A percentile compares a stretch with the other conserved stretches of the same genome.
Conservation (phyloP, 2,329 filamentous ascomycete genomes). For the Septoria linicola region DNA sequence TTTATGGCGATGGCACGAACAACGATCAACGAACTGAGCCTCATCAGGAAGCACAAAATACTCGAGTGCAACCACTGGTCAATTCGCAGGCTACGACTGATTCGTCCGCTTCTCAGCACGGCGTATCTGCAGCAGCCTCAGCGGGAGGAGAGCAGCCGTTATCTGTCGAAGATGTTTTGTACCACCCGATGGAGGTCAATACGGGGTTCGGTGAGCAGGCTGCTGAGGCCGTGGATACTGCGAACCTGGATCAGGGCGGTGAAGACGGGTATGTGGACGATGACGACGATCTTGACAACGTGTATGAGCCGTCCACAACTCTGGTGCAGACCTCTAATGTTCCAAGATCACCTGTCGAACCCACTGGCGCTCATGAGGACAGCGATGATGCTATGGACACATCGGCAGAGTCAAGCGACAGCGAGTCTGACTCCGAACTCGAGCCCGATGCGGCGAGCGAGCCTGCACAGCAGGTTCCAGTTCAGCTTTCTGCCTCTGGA, state of each 20-base stretch:
- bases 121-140: neutral
- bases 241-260: too few species aligned
- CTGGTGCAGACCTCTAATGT: neutral
- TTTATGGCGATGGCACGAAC: slow-evolving; percentile 12
- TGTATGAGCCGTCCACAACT: slow-evolving; percentile 9
- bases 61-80: neutral
- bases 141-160: neutral
- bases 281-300: slow-evolving; percentile 15
- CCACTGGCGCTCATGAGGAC: slow-evolving; percentile 14
- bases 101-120: neutral
- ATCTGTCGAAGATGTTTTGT: slow-evolving; percentile 14
- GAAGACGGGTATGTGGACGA: slow-evolving; percentile 9
- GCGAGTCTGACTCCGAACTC: slow-evolving; percentile 6
- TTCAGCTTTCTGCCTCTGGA: neutral
- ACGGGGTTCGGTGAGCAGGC: neutral
- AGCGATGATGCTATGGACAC: slow-evolving; percentile 29
- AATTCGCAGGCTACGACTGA: slow-evolving; percentile 10
- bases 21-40: neutral
- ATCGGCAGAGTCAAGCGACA: slow-evolving; percentile 19
- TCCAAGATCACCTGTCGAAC: neutral
- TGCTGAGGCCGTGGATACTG: neutral
- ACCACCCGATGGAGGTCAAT: slow-evolving; percentile 8
- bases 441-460: neutral
- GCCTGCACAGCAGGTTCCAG: neutral
- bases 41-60: neutral